A percentile compares a stretch with the other conserved stretches of the same genome.
Evolutionary conservation across 306 rosid genomes (phyloP).

Genomic region (Quercus variabilis): DNA sequence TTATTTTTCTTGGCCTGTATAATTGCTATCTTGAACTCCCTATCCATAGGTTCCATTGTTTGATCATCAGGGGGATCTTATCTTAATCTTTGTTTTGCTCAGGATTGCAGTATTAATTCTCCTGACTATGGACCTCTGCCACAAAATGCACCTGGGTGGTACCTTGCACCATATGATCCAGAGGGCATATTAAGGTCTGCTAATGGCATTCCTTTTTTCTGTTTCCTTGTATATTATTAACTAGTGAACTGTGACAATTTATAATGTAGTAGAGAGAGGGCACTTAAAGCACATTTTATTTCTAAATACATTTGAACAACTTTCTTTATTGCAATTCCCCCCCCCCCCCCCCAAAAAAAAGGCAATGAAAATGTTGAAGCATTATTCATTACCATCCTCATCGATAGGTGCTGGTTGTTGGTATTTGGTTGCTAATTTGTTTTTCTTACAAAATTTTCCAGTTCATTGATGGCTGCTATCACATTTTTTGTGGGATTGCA

Average conservation of each 20-base stretch:
- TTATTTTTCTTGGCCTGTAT: constrained; percentile 16
- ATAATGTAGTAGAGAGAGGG: neutral
- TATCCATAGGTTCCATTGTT: neutral
- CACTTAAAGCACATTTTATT: neutral
- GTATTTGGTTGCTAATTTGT: constrained; percentile 19
- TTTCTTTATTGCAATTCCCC: neutral
- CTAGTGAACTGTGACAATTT: neutral
- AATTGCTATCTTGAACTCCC: constrained; percentile 7
- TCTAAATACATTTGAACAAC: neutral
- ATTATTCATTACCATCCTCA: neutral
- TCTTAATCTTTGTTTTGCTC: constrained; percentile 21
- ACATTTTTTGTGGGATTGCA: constrained; percentile 73
- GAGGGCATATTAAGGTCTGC: constrained; percentile 74
- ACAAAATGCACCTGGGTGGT: constrained; percentile 64
- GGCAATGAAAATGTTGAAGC: neutral
- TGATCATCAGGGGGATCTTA: constrained; percentile 11
- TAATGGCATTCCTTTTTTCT: constrained; percentile 7
- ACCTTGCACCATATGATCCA: constrained; percentile 79
- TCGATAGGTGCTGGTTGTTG: too few species aligned
- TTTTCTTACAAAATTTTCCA: constrained; percentile 31
- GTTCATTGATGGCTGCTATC: constrained; percentile 75
- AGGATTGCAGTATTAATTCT: constrained; percentile 81
- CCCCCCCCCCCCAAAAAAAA: too few species aligned
- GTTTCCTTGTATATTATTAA: constrained; percentile 1
- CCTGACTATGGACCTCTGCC: constrained; percentile 79